These are phyloP conservation scores for Ligustrum vulgare DNA, from an alignment of 257 asterid species.

Conservation along the genomic window DNA sequence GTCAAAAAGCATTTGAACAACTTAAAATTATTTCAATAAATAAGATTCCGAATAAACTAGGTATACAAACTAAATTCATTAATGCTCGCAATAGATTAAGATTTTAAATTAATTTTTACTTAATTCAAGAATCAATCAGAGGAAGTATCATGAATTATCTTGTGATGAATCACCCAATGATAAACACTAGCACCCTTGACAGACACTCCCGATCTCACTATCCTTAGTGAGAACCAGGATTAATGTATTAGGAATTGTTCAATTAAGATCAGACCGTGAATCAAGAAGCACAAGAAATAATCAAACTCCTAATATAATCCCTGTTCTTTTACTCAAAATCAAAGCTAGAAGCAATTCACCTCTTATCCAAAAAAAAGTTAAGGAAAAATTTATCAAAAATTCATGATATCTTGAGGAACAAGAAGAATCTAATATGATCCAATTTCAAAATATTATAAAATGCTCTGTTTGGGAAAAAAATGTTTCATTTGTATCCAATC, in stretches of 20 bases:
- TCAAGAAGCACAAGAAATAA: not conserved
- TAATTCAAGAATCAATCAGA: not conserved
- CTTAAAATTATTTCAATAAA: not conserved
- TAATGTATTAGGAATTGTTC: not conserved
- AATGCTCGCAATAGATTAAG: not conserved
- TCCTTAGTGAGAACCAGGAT: not conserved
- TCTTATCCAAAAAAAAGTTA: not conserved
- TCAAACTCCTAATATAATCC: conserved; percentile 7
- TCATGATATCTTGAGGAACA: conserved; percentile 13
- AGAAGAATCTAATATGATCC: not conserved
- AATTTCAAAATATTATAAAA: not conserved
- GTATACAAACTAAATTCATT: not conserved
- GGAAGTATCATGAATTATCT: not conserved
- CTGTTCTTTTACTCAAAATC: not conserved
- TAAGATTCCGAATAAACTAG: not conserved
- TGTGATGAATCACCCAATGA: no score
- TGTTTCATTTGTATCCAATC: not conserved
- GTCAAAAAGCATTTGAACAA: not conserved
- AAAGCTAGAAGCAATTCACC: not conserved
- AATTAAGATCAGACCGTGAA: conserved; percentile 15
- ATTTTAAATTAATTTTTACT: not conserved
- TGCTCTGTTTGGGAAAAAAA: not conserved
- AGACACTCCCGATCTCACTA: not conserved
- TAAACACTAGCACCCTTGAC: not conserved
- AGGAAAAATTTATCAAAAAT: not conserved